A percentile compares a stretch with the other conserved stretches of the same genome.
These are phyloP conservation scores for Recurvomyces mirabilis DNA, from an alignment of 495 filamentous ascomycete genomes.

Conservation along the genomic window DNA sequence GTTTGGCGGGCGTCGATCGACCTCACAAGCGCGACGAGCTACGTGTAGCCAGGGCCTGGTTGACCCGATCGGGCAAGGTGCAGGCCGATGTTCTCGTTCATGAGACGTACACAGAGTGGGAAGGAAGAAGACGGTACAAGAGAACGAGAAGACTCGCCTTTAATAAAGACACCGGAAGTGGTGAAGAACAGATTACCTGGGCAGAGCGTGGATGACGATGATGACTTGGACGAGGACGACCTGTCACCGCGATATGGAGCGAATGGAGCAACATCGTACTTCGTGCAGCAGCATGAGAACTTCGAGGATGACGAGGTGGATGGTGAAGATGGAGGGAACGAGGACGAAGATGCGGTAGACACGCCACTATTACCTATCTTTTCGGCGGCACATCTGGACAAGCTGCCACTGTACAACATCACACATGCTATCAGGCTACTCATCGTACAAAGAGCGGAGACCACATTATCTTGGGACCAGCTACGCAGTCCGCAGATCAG, in stretches of 20 bases:
- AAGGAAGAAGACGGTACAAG: slow-evolving; percentile 1
- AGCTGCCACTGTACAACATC: slow-evolving; percentile 76
- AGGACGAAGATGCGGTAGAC: slow-evolving; percentile 47
- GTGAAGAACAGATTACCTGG: slow-evolving; percentile 27
- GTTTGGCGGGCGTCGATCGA: background rate
- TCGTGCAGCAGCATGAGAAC: slow-evolving; percentile 27
- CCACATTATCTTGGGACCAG: slow-evolving; percentile 90
- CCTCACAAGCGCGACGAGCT: background rate
- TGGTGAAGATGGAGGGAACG: slow-evolving; percentile 30
- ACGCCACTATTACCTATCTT: slow-evolving; percentile 70
- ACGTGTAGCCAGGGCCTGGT: no score
- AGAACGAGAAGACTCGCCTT: slow-evolving; percentile 10
- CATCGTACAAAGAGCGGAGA: slow-evolving; percentile 73
- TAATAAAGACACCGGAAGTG: slow-evolving; percentile 24
- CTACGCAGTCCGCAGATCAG: slow-evolving; percentile 87
- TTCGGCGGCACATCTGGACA: slow-evolving; percentile 70
- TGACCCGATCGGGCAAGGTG: background rate
- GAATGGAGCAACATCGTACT: slow-evolving; percentile 3
- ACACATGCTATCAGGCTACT: slow-evolving; percentile 79
- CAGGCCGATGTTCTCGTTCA: slow-evolving; percentile 12
- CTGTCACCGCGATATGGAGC: background rate
- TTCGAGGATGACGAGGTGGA: slow-evolving; percentile 35
- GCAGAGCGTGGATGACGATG: slow-evolving; percentile 30
- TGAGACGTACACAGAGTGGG: slow-evolving; percentile 1
- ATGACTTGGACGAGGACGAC: slow-evolving; percentile 27